Percentiles rank a stretch among this genome's conserved stretches.
Conservation (phyloP, 2,329 filamentous ascomycete species). For the Apiospora kogelbergensis region DNA sequence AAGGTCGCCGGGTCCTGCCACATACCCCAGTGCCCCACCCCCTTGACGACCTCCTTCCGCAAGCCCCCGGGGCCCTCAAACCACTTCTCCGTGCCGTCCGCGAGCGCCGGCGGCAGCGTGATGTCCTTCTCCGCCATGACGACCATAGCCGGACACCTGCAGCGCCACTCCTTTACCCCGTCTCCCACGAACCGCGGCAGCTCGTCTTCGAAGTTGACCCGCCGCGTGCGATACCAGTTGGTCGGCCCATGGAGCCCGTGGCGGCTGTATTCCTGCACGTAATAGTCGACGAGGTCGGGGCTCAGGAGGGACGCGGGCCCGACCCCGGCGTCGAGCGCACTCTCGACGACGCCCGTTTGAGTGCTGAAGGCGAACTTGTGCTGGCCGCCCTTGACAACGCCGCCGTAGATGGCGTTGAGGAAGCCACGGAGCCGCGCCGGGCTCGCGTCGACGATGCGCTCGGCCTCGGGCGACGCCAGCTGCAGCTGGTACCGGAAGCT, state of each 20-base stretch:
- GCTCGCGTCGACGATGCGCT: conserved; percentile 54
- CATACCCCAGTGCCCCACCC: conserved; percentile 79
- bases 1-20: conserved; percentile 70
- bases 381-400: conserved; percentile 42
- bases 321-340: conserved; percentile 56
- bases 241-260: conserved; percentile 76
- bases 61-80: conserved; percentile 60
- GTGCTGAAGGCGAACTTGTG: conserved; percentile 55
- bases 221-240: conserved; percentile 82
- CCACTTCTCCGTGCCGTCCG: conserved; percentile 66
- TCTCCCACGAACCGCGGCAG: conserved; percentile 54
- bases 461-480: conserved; percentile 66
- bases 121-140: conserved; percentile 70
- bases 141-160: conserved; percentile 69
- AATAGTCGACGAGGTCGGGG: conserved; percentile 73
- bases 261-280: conserved; percentile 68
- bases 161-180: conserved; percentile 52
- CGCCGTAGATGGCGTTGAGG: conserved; percentile 71
- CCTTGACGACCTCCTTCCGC: conserved; percentile 55
- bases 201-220: conserved; percentile 79
- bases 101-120: conserved; percentile 72
- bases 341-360: conserved; percentile 61
- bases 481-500: conserved; percentile 86
- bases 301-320: conserved; percentile 58
- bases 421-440: conserved; percentile 65